Conservation (phyloP, 176 grass and related monocot genomes). For the Guadua angustifolia region DNA sequence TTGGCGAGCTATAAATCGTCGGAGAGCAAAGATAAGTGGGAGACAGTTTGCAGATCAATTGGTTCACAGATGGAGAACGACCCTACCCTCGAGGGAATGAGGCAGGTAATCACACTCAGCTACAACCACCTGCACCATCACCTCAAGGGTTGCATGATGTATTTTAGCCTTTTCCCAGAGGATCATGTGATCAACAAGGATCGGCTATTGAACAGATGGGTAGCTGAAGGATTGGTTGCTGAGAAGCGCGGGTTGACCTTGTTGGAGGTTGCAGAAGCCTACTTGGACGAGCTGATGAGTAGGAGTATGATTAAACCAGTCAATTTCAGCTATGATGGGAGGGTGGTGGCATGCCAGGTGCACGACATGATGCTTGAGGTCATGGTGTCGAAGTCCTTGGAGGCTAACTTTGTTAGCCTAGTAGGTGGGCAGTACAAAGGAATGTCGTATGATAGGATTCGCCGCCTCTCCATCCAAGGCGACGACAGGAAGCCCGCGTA, state of each 20-base stretch:
- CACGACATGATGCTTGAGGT: slow-evolving; percentile 15
- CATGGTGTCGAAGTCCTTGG: background rate
- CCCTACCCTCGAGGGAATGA: too few relatives aligned
- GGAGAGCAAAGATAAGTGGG: too few relatives aligned
- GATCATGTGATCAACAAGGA: background rate
- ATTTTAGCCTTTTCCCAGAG: slow-evolving; percentile 30
- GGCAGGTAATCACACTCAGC: background rate
- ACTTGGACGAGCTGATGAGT: background rate
- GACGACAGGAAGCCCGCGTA: too few relatives aligned
- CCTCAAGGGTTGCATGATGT: slow-evolving; percentile 26
- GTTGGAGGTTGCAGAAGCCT: slow-evolving; percentile 12
- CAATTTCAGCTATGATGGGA: too few relatives aligned
- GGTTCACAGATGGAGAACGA: too few relatives aligned
- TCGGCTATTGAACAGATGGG: background rate
- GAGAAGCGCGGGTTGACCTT: background rate
- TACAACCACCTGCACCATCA: slow-evolving; percentile 15
- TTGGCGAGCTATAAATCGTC: background rate
- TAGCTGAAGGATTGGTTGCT: background rate
- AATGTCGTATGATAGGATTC: too few relatives aligned
- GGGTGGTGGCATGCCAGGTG: too few relatives aligned
- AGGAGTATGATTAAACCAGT: too few relatives aligned
- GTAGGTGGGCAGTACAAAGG: too few relatives aligned
- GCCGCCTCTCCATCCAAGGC: slow-evolving; percentile 10
- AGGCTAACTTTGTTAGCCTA: slow-evolving; percentile 18
- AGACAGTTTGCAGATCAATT: too few relatives aligned